Evolutionary conservation across 306 rosid genomes (phyloP).

Genomic region (Arachis hypogaea): DNA sequence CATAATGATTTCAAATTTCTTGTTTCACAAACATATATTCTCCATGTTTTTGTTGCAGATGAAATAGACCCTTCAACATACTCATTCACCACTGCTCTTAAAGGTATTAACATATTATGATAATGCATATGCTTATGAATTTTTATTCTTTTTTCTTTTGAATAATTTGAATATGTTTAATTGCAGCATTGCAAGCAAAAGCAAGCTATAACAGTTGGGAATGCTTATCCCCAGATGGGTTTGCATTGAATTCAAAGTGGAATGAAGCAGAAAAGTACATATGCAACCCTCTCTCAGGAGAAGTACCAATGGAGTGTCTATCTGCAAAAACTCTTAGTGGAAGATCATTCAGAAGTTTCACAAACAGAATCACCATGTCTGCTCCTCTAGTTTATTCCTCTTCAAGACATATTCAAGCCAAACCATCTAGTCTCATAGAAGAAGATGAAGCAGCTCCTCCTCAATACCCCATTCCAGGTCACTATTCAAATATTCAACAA

Average conservation of each 20-base stretch:
- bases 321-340: conserved; percentile 93
- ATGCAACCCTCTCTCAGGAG: conserved; percentile 94
- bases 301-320: conserved; percentile 91
- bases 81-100: conserved; percentile 87
- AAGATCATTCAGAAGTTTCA: conserved; percentile 69
- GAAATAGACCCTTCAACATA: conserved; percentile 97
- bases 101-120: conserved; percentile 52
- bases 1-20: conserved; percentile 13
- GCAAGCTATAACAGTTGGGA: conserved; percentile 71
- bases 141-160: conserved; percentile 1
- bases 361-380: conserved; percentile 76
- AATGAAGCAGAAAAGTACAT: conserved; percentile 95
- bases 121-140: not conserved
- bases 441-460: conserved; percentile 48
- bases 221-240: conserved; percentile 80
- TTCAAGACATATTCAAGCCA: conserved; percentile 57
- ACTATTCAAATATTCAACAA: too few species aligned
- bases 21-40: conserved; percentile 14
- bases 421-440: conserved; percentile 47
- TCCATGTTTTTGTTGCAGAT: conserved; percentile 51
- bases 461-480: conserved; percentile 69
- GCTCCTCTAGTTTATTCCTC: conserved; percentile 81
- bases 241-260: conserved; percentile 94
- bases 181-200: conserved; percentile 88
- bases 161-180: conserved; percentile 2